Conservation (phyloP, 345 rosid species). For the Hirschfeldia incana region DNA sequence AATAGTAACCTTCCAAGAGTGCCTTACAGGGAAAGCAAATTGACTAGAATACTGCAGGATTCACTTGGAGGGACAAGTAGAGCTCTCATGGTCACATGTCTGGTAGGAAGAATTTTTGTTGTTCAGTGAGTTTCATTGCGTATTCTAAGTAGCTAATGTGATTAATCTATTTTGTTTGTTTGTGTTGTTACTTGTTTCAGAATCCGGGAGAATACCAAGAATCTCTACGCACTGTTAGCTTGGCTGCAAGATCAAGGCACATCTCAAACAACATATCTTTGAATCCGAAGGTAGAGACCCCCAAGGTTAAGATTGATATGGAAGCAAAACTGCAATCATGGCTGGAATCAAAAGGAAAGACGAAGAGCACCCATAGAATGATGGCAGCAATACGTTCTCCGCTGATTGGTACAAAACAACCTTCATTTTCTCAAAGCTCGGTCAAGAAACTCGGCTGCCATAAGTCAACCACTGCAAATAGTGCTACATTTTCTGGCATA, state of each 20-base stretch:
- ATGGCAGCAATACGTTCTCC: conserved; percentile 53
- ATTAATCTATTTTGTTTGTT: neutral
- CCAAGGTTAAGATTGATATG: conserved; percentile 69
- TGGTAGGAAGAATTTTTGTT: conserved; percentile 46
- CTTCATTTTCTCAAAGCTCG: conserved; percentile 43
- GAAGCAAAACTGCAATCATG: conserved; percentile 79
- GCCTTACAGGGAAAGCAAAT: conserved; percentile 91
- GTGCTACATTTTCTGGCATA: conserved; percentile 29
- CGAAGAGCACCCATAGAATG: conserved; percentile 52
- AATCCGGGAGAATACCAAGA: conserved; percentile 96
- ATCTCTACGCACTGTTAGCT: conserved; percentile 81
- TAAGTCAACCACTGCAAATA: conserved; percentile 49
- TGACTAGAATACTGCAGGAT: conserved; percentile 90
- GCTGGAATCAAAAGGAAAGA: conserved; percentile 93
- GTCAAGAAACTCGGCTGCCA: conserved; percentile 45
- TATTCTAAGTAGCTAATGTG: neutral
- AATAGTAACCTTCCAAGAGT: conserved; percentile 66
- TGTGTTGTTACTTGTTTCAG: conserved; percentile 33
- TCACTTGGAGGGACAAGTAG: conserved; percentile 93
- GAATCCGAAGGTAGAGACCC: conserved; percentile 58
- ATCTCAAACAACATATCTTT: conserved; percentile 58
- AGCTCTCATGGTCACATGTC: conserved; percentile 87
- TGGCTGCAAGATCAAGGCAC: conserved; percentile 91
- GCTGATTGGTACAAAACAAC: conserved; percentile 37
- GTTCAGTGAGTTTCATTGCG: neutral